phyloP scores from a whole-genome alignment of 495 filamentous ascomycete species.

The Daldinia decipiens region DNA sequence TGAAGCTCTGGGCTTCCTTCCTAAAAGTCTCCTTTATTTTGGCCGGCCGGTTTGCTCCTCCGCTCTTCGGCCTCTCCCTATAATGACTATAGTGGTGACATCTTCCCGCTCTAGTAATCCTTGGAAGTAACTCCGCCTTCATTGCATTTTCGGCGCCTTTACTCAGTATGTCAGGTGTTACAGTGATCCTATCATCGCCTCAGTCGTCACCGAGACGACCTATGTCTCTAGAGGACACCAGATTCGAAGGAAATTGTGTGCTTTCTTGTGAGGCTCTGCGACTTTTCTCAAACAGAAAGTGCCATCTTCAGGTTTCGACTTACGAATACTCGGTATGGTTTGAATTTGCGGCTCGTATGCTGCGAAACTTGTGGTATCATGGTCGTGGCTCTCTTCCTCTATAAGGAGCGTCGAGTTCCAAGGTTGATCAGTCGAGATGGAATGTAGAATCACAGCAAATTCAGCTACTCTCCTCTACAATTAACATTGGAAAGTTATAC shows the following conservation, averaged over 20 bases:
- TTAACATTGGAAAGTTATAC: background rate
- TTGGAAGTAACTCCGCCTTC: constrained; percentile 25
- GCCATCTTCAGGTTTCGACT: background rate
- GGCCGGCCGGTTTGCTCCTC: constrained; percentile 8
- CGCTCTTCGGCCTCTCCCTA: constrained; percentile 17
- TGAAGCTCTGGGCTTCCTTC: constrained; percentile 11
- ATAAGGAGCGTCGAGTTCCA: constrained; percentile 32
- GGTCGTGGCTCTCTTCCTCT: constrained; percentile 3
- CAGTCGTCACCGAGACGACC: constrained; percentile 34
- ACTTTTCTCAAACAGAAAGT: constrained; percentile 8
- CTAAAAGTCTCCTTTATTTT: constrained; percentile 3
- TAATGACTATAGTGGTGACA: constrained; percentile 13
- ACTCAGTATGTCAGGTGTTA: constrained; percentile 30
- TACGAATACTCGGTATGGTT: constrained; percentile 11
- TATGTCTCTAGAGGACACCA: constrained; percentile 16
- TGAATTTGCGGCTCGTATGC: constrained; percentile 5
- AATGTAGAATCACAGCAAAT: constrained; percentile 5
- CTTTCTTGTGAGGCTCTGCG: constrained; percentile 28
- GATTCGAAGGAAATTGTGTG: constrained; percentile 6
- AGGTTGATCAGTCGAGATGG: constrained; percentile 11
- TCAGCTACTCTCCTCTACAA: constrained; percentile 2
- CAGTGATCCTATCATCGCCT: constrained; percentile 40
- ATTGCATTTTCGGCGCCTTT: constrained; percentile 12
- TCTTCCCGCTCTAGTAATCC: constrained; percentile 8
- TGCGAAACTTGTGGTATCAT: constrained; percentile 8